Percentiles rank a stretch among this genome's conserved stretches.
phyloP scores from a whole-genome alignment of 352 stramenopile species.

The Phytophthora boehmeriae region DNA sequence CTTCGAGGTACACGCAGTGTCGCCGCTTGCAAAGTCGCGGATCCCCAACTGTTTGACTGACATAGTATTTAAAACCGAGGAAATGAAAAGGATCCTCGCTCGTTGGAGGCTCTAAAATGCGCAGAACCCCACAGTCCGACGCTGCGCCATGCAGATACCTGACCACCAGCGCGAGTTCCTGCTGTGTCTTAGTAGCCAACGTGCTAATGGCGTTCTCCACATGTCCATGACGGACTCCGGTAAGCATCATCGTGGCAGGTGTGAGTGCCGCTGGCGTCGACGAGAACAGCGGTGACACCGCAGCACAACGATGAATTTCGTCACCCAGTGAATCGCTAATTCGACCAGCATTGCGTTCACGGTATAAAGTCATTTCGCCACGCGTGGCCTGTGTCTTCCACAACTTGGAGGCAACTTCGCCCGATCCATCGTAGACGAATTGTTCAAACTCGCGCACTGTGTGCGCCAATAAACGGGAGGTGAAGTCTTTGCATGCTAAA shows the following conservation, averaged over 20 bases:
- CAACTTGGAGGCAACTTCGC: slow-evolving; percentile 34
- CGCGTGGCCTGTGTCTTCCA: slow-evolving; percentile 46
- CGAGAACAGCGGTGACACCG: slow-evolving; percentile 38
- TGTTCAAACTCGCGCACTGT: slow-evolving; percentile 45
- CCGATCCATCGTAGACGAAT: slow-evolving; percentile 31
- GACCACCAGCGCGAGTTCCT: slow-evolving; percentile 60
- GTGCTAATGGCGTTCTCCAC: slow-evolving; percentile 43
- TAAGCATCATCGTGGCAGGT: slow-evolving; percentile 38
- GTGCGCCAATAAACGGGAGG: slow-evolving; percentile 40
- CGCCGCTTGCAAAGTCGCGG: slow-evolving; percentile 30
- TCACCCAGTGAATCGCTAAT: slow-evolving; percentile 24
- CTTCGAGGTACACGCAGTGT: slow-evolving; percentile 53
- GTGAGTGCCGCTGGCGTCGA: slow-evolving; percentile 37
- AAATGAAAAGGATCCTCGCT: slow-evolving; percentile 48
- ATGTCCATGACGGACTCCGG: slow-evolving; percentile 37
- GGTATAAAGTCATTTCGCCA: slow-evolving; percentile 42
- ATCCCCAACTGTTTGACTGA: slow-evolving; percentile 38
- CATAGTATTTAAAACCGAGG: slow-evolving; percentile 57
- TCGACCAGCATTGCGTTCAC: slow-evolving; percentile 29
- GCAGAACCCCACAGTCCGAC: slow-evolving; percentile 44
- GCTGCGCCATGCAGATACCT: slow-evolving; percentile 47
- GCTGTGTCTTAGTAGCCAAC: slow-evolving; percentile 41
- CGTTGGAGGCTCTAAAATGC: slow-evolving; percentile 40
- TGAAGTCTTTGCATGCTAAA: slow-evolving; percentile 41
- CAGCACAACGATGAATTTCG: slow-evolving; percentile 25